Conservation (phyloP, 2,329 filamentous ascomycete genomes). For the Fusarium sp. region DNA sequence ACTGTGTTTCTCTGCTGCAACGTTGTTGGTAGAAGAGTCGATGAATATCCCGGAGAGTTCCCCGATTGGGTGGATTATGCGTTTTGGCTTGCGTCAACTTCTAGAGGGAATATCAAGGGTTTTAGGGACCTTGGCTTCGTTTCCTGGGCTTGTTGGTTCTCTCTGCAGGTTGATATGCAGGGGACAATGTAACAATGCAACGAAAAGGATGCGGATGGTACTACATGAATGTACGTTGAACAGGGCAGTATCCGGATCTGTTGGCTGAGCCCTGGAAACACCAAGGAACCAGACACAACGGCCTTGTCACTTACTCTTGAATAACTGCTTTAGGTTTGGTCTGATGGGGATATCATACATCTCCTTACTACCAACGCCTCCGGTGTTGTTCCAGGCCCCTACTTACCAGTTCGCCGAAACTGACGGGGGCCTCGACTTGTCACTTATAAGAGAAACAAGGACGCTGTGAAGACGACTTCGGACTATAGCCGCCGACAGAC, state of each 20-base stretch:
- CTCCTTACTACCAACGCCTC: constrained; percentile 6
- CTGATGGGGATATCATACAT: constrained; percentile 10
- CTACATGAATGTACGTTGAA: not conserved
- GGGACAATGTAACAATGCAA: constrained; percentile 13
- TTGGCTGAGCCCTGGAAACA: not conserved
- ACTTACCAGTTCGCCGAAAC: not conserved
- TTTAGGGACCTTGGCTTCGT: not conserved
- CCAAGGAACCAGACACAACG: not conserved
- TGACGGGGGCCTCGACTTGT: not conserved
- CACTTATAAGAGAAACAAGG: constrained; percentile 21
- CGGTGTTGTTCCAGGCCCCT: not conserved
- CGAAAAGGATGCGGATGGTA: constrained; percentile 15
- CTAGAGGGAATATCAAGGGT: constrained; percentile 2
- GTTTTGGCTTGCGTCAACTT: constrained; percentile 10
- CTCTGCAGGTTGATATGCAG: not conserved
- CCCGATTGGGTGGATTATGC: constrained; percentile 22
- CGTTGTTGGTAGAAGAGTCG: constrained; percentile 1
- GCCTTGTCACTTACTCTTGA: not conserved
- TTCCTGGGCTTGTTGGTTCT: not conserved
- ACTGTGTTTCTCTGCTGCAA: not conserved
- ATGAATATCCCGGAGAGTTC: not conserved
- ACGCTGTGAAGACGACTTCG: constrained; percentile 1
- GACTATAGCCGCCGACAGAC: not conserved
- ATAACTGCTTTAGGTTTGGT: constrained; percentile 13
- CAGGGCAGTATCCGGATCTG: not conserved